Evolutionary conservation across 1,284 basidiomycete species (phyloP).

Genomic region (Ceratobasidium sp.): DNA sequence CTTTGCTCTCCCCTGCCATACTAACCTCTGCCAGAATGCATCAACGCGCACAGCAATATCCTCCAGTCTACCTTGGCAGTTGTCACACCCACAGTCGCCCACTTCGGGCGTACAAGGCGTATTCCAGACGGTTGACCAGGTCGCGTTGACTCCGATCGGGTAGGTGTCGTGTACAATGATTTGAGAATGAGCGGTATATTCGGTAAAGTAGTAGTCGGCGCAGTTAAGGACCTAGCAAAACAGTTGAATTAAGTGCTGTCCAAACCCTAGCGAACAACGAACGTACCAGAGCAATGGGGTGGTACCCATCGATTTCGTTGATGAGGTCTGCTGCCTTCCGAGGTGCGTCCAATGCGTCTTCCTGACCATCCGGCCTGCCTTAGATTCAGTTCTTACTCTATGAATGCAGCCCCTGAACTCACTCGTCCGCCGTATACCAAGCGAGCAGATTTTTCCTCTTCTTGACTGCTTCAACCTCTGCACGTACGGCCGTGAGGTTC

Average conservation of each 20-base stretch:
- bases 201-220: conserved; percentile 71
- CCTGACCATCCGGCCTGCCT: conserved; percentile 63
- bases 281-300: conserved; percentile 69
- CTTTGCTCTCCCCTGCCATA: conserved; percentile 70
- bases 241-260: conserved; percentile 3
- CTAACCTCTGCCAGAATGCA: conserved; percentile 65
- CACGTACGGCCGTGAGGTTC: conserved; percentile 69
- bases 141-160: conserved; percentile 74
- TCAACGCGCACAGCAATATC: conserved; percentile 74
- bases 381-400: background rate
- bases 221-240: conserved; percentile 71
- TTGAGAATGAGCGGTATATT: conserved; percentile 68
- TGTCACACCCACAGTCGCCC: conserved; percentile 75
- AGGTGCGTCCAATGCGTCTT: conserved; percentile 72
- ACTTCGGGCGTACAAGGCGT: conserved; percentile 65
- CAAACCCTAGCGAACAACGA: background rate
- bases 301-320: conserved; percentile 73
- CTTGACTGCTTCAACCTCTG: conserved; percentile 74
- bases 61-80: conserved; percentile 63
- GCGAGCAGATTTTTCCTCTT: conserved; percentile 71
- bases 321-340: conserved; percentile 69
- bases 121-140: conserved; percentile 65
- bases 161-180: conserved; percentile 68
- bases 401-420: background rate
- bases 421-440: conserved; percentile 62